A percentile compares a stretch with the other conserved stretches of the same genome.
These are phyloP conservation scores for Aspergillus thermomutatus DNA, from an alignment of 2,329 filamentous ascomycete genomes.

Conservation along the genomic window DNA sequence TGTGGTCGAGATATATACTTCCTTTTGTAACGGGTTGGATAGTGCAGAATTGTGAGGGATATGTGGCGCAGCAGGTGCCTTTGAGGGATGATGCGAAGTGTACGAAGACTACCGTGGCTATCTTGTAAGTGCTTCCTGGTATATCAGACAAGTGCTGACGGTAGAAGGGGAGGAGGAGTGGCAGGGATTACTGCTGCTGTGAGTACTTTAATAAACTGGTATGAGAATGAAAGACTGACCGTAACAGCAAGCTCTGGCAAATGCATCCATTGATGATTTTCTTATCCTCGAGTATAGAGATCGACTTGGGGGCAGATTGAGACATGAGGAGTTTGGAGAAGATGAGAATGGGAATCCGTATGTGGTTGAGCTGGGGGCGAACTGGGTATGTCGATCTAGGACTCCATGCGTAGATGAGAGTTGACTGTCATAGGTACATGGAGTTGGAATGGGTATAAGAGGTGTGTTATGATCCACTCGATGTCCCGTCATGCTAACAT, in stretches of 20 bases:
- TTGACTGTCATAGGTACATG: conserved; percentile 37
- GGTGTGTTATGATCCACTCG: not conserved
- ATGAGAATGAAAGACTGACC: not conserved
- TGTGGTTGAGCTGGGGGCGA: conserved; percentile 63
- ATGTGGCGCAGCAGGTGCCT: conserved; percentile 18
- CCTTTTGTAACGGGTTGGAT: not conserved
- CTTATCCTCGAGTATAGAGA: conserved; percentile 63
- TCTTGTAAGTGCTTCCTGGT: conserved; percentile 24
- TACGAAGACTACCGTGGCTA: conserved; percentile 31
- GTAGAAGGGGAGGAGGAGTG: conserved; percentile 53
- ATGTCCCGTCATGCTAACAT: not conserved
- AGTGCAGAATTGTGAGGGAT: conserved; percentile 3
- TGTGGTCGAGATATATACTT: not conserved
- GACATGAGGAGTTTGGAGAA: conserved; percentile 56
- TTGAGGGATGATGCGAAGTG: conserved; percentile 17
- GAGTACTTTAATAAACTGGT: conserved; percentile 14
- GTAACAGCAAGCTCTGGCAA: conserved; percentile 55
- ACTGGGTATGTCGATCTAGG: conserved; percentile 50
- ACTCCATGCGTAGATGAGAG: not conserved
- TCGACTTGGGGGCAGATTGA: conserved; percentile 60
- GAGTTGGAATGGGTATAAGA: conserved; percentile 30
- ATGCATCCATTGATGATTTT: conserved; percentile 62
- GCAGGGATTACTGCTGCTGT: conserved; percentile 62
- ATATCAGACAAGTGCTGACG: not conserved
- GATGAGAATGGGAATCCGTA: conserved; percentile 52